phyloP scores from a whole-genome alignment of 2,329 filamentous ascomycete species.

The Curvularia hawaiiensis region DNA sequence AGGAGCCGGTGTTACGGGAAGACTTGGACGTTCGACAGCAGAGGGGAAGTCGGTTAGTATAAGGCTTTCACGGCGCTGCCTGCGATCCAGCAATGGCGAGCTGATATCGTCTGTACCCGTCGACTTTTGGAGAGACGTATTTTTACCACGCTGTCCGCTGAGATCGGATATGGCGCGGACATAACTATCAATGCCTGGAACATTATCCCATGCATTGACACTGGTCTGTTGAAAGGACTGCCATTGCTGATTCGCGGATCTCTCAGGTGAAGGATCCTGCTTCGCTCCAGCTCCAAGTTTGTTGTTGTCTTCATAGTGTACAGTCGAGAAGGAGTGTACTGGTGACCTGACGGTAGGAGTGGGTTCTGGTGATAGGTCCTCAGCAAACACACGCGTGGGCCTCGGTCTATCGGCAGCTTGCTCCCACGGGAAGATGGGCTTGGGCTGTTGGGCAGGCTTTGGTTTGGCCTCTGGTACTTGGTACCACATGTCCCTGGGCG shows the following conservation, averaged over 20 bases:
- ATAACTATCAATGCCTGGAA: slow-evolving; percentile 86
- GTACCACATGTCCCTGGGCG: slow-evolving; percentile 88
- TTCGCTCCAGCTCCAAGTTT: slow-evolving; percentile 14
- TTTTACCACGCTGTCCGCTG: slow-evolving; percentile 61
- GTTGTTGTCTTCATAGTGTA: slow-evolving; percentile 35
- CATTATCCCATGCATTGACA: slow-evolving; percentile 88
- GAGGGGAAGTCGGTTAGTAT: slow-evolving; percentile 87
- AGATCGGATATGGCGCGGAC: slow-evolving; percentile 72
- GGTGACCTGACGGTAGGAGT: slow-evolving; percentile 39
- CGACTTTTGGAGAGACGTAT: slow-evolving; percentile 45
- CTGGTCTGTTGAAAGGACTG: slow-evolving; percentile 68
- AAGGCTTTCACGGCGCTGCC: slow-evolving; percentile 59
- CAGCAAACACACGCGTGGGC: slow-evolving; percentile 69
- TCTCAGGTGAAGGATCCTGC: slow-evolving; percentile 18
- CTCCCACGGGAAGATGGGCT: slow-evolving; percentile 93
- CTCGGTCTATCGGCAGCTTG: slow-evolving; percentile 65
- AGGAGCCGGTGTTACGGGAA: slow-evolving; percentile 89
- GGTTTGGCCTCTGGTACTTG: slow-evolving; percentile 68
- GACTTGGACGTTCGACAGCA: slow-evolving; percentile 79
- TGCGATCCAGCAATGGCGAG: slow-evolving; percentile 41
- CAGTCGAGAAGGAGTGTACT: slow-evolving; percentile 36
- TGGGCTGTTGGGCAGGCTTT: slow-evolving; percentile 63
- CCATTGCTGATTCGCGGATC: slow-evolving; percentile 65
- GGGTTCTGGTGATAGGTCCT: slow-evolving; percentile 53
- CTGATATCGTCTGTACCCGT: slow-evolving; percentile 36